Conservation (phyloP, 2,329 filamentous ascomycete genomes). For the Teratosphaeria nubilosa region DNA sequence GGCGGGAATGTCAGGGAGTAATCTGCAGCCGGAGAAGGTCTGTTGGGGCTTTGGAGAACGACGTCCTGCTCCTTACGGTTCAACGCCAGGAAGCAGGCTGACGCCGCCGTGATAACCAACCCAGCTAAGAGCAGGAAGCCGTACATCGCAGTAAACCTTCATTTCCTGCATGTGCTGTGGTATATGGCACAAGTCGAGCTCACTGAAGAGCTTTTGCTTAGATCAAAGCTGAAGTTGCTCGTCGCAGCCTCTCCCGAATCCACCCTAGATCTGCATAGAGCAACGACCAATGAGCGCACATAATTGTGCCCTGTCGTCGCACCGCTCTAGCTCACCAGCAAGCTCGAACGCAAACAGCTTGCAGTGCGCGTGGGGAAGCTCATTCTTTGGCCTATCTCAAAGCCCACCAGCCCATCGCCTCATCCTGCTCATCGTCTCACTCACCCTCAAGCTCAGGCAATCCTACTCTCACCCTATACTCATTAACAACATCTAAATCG, state of each 20-base stretch:
- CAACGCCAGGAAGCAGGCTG: conserved; percentile 17
- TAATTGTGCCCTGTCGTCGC: background rate
- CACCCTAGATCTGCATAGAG: background rate
- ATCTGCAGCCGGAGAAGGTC: conserved; percentile 13
- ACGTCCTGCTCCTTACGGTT: conserved; percentile 30
- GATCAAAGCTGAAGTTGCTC: background rate
- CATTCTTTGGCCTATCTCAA: background rate
- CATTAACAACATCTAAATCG: conserved; percentile 14
- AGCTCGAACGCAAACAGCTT: background rate
- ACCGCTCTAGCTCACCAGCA: background rate
- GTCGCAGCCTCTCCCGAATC: background rate
- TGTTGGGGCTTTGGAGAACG: conserved; percentile 12
- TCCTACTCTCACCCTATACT: conserved; percentile 11
- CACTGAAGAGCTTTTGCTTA: too few relatives aligned
- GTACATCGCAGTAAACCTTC: conserved; percentile 17
- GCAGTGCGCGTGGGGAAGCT: background rate
- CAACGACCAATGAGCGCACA: background rate
- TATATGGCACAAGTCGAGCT: too few relatives aligned
- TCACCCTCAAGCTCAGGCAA: background rate
- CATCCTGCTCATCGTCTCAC: background rate
- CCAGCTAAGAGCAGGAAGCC: conserved; percentile 20
- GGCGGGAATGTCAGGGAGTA: conserved; percentile 46
- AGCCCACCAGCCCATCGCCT: background rate
- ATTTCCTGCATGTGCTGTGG: too few relatives aligned
- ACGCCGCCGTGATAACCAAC: conserved; percentile 22